These are phyloP conservation scores for Vitis hybrid DNA, from an alignment of 177 flowering plant genomes.

Conservation along the genomic window DNA sequence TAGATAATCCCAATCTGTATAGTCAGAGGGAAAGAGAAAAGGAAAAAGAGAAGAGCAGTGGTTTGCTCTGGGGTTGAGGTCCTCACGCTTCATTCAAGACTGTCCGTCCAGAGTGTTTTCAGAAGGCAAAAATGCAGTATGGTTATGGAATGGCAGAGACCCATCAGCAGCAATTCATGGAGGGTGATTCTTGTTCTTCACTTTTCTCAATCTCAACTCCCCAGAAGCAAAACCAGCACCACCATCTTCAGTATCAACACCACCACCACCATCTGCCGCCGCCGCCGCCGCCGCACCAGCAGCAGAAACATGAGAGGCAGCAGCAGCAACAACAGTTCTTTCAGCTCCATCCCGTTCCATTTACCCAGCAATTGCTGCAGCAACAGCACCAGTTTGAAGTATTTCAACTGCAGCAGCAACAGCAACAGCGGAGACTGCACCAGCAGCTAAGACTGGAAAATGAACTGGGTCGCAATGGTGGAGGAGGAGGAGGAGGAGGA, in stretches of 20 bases:
- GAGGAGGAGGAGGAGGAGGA: not conserved
- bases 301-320: not conserved
- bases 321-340: conserved; percentile 7
- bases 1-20: too few species aligned
- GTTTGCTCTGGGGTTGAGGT: not conserved
- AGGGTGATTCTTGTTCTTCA: conserved; percentile 17
- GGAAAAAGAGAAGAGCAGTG: not conserved
- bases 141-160: conserved; percentile 16
- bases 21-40: not conserved
- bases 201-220: conserved; percentile 16
- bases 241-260: not conserved
- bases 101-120: not conserved
- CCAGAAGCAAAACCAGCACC: conserved; percentile 8
- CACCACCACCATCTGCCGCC: not conserved
- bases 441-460: not conserved
- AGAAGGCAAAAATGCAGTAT: conserved; percentile 23
- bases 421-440: conserved; percentile 10
- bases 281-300: not conserved
- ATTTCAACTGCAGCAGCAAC: conserved; percentile 19
- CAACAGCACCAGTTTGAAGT: conserved; percentile 12
- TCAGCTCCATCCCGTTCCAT: not conserved
- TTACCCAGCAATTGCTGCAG: conserved; percentile 17
- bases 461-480: too few species aligned
- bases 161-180: conserved; percentile 24
- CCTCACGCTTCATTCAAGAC: too few species aligned